Conservation (phyloP, 768 basidiomycete genomes). For the Gymnopilus junonius region DNA sequence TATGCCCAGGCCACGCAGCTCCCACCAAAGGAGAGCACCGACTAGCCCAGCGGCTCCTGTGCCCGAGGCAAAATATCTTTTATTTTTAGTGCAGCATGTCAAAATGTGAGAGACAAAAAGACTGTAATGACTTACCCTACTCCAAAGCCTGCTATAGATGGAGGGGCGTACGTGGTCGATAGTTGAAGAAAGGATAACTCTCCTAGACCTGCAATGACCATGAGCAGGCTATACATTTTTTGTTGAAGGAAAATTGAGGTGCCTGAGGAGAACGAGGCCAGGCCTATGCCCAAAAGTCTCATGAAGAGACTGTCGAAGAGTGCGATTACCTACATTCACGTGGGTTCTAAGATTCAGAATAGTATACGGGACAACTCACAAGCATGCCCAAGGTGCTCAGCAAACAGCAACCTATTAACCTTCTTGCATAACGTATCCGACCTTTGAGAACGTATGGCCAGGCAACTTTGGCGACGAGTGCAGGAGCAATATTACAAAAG, state of each 20-base stretch:
- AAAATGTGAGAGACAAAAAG: neutral
- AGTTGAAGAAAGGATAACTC: constrained; percentile 94
- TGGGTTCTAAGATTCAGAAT: neutral
- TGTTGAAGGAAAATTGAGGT: neutral
- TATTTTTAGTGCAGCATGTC: neutral
- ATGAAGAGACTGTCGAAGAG: constrained; percentile 65
- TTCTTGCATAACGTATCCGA: constrained; percentile 75
- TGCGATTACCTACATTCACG: constrained; percentile 67
- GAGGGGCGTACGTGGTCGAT: constrained; percentile 78
- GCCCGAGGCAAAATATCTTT: constrained; percentile 89
- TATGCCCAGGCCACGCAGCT: constrained; percentile 84
- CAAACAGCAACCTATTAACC: constrained; percentile 75
- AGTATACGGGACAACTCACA: constrained; percentile 48
- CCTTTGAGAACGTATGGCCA: constrained; percentile 94
- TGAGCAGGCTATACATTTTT: constrained; percentile 3
- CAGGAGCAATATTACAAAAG: constrained; percentile 94
- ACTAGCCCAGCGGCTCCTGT: constrained; percentile 94
- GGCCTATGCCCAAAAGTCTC: constrained; percentile 56
- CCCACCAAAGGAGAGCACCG: constrained; percentile 96
- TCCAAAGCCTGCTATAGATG: constrained; percentile 73
- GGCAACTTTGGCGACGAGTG: constrained; percentile 83
- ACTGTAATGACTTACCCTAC: constrained; percentile 88
- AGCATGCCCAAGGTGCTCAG: constrained; percentile 87
- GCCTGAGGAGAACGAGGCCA: constrained; percentile 89
- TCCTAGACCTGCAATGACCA: constrained; percentile 68